A percentile compares a stretch with the other conserved stretches of the same genome.
Conservation (phyloP, 1,284 basidiomycete species). For the Filobasidium uniguttulatum region DNA sequence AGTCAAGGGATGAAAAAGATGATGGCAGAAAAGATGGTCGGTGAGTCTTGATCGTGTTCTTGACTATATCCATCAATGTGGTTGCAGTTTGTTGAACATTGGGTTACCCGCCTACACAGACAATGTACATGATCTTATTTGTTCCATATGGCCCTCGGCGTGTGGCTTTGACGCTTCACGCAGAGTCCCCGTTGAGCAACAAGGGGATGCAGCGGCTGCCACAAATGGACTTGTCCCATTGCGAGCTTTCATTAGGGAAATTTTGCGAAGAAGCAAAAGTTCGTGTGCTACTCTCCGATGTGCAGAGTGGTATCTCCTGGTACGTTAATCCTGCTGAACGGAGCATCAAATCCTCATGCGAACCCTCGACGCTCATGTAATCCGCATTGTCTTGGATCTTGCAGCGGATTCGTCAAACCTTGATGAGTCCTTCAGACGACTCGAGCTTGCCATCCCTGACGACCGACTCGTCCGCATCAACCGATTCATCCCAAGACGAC, state of each 20-base stretch:
- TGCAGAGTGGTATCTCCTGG: slow-evolving; percentile 18
- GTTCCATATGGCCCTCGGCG: slow-evolving; percentile 15
- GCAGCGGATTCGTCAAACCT: too few relatives aligned
- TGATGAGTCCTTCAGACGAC: too few relatives aligned
- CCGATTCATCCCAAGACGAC: neutral
- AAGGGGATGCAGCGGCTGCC: neutral
- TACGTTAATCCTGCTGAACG: slow-evolving; percentile 11
- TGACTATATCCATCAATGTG: neutral
- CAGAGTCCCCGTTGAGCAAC: slow-evolving; percentile 9
- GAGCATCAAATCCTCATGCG: too few relatives aligned
- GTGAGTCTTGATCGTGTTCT: slow-evolving; percentile 12
- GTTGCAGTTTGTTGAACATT: neutral
- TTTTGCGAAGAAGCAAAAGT: slow-evolving; percentile 17
- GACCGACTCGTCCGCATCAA: neutral
- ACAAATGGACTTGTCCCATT: slow-evolving; percentile 15
- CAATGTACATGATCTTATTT: slow-evolving; percentile 13
- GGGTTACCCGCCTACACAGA: slow-evolving; percentile 4
- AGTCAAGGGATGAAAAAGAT: slow-evolving; percentile 13
- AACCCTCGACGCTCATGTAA: too few relatives aligned
- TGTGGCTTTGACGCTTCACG: slow-evolving; percentile 10
- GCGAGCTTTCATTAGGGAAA: slow-evolving; percentile 19
- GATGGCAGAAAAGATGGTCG: slow-evolving; percentile 19
- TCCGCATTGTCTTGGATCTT: too few relatives aligned
- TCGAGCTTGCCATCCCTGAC: too few relatives aligned
- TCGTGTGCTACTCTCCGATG: slow-evolving; percentile 18